Conservation (phyloP, 1,284 basidiomycete genomes). For the Heterobasidion occidentale region DNA sequence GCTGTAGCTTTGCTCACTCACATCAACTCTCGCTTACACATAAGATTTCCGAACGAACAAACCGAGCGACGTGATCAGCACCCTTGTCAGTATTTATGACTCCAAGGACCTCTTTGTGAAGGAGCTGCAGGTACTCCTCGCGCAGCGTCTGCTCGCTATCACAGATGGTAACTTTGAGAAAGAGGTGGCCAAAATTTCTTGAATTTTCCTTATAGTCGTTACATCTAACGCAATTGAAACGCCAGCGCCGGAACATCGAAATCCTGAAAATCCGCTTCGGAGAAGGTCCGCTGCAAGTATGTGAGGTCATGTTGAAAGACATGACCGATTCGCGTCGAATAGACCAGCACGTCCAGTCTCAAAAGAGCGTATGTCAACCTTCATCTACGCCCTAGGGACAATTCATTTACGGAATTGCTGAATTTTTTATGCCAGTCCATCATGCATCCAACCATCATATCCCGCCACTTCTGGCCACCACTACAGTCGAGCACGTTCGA, state of each 20-base stretch:
- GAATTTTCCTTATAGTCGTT: neutral
- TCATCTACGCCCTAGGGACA: too few species aligned
- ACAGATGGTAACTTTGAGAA: conserved; percentile 75
- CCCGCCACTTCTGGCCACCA: conserved; percentile 88
- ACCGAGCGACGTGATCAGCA: conserved; percentile 86
- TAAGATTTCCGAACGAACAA: conserved; percentile 77
- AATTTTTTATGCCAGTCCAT: conserved; percentile 35
- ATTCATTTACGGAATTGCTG: too few species aligned
- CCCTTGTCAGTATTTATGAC: conserved; percentile 93
- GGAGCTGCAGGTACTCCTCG: conserved; percentile 85
- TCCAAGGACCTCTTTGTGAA: conserved; percentile 92
- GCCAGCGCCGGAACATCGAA: conserved; percentile 82
- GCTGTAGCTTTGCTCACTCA: neutral
- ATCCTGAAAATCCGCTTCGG: conserved; percentile 92
- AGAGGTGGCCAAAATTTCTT: conserved; percentile 32
- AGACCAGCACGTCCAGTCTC: conserved; percentile 76
- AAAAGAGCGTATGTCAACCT: conserved; percentile 25
- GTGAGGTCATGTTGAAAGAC: conserved; percentile 95
- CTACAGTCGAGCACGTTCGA: conserved; percentile 66
- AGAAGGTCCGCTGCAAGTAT: conserved; percentile 82
- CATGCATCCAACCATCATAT: conserved; percentile 85
- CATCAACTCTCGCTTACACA: conserved; percentile 19
- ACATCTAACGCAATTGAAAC: neutral
- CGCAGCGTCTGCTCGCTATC: conserved; percentile 73
- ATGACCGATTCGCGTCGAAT: conserved; percentile 89